Conservation (phyloP, 2,329 filamentous ascomycete genomes). For the Leptographium wingfieldii region DNA sequence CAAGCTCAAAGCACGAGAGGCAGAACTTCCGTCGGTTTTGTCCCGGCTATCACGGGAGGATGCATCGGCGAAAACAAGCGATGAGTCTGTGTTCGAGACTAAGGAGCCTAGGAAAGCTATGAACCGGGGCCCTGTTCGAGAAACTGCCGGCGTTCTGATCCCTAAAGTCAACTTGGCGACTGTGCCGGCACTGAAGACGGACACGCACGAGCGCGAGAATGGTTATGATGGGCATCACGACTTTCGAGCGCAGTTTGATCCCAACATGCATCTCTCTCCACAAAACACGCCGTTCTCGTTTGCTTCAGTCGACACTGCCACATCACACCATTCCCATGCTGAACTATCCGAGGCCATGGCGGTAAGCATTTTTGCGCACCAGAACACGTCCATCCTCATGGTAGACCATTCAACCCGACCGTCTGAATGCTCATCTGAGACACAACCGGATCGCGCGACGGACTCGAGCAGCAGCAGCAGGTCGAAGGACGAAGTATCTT, state of each 20-base stretch:
- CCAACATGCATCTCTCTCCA: slow-evolving; percentile 35
- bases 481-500: background rate
- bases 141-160: no score
- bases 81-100: background rate
- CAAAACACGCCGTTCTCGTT: slow-evolving; percentile 51
- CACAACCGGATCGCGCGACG: slow-evolving; percentile 6
- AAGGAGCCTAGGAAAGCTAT: background rate
- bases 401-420: slow-evolving; percentile 42
- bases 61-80: slow-evolving; percentile 10
- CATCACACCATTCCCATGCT: slow-evolving; percentile 31
- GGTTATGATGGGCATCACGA: slow-evolving; percentile 19
- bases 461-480: slow-evolving; percentile 2
- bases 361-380: slow-evolving; percentile 49
- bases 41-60: background rate
- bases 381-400: slow-evolving; percentile 51
- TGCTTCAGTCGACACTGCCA: slow-evolving; percentile 48
- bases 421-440: slow-evolving; percentile 28
- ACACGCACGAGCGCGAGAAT: slow-evolving; percentile 14
- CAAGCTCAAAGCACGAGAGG: slow-evolving; percentile 1
- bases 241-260: slow-evolving; percentile 9
- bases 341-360: slow-evolving; percentile 52
- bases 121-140: background rate
- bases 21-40: background rate
- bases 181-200: background rate
- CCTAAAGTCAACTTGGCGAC: background rate